Percentiles rank a stretch among this genome's conserved stretches.
Evolutionary conservation across 2,329 filamentous ascomycete species (phyloP).

Genomic region (Periglandula ipomoeae): DNA sequence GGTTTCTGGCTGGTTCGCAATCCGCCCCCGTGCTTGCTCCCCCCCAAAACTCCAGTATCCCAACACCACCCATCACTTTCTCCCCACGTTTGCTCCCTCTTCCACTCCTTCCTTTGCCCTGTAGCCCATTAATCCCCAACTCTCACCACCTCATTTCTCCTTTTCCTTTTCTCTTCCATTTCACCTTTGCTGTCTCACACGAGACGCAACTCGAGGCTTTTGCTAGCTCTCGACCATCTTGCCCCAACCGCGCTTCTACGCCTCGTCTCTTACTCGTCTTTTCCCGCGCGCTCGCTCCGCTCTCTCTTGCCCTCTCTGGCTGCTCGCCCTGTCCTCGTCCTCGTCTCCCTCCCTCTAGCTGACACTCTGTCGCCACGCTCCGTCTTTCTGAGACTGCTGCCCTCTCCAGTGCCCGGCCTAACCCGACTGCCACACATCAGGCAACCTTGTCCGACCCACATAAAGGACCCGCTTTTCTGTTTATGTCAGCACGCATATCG

Average conservation of each 20-base stretch:
- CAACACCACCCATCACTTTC: slow-evolving; percentile 12
- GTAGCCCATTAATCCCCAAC: slow-evolving; percentile 13
- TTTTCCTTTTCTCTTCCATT: slow-evolving; percentile 17
- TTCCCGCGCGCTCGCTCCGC: slow-evolving; percentile 1
- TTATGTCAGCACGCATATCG: slow-evolving; percentile 25
- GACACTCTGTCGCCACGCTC: slow-evolving; percentile 3
- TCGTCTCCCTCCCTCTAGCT: slow-evolving; percentile 3
- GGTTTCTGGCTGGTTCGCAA: not conserved
- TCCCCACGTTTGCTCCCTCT: slow-evolving; percentile 13
- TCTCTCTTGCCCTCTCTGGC: slow-evolving; percentile 6
- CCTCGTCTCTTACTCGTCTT: slow-evolving; percentile 8
- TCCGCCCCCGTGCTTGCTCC: not conserved
- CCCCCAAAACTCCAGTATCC: slow-evolving; percentile 8
- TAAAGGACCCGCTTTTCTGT: slow-evolving; percentile 16
- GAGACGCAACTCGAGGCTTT: slow-evolving; percentile 32
- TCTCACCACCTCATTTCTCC: slow-evolving; percentile 17
- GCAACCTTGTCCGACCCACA: slow-evolving; percentile 4
- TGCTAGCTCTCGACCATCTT: slow-evolving; percentile 36
- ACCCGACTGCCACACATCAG: slow-evolving; percentile 11
- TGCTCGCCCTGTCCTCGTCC: slow-evolving; percentile 2
- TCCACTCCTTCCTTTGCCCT: slow-evolving; percentile 19
- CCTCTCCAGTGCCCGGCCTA: slow-evolving; percentile 14
- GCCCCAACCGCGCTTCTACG: slow-evolving; percentile 7
- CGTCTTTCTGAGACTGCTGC: slow-evolving; percentile 5
- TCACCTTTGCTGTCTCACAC: slow-evolving; percentile 16